phyloP scores from a whole-genome alignment of 169 alveolate species.

The Cryptosporidium tyzzeri region DNA sequence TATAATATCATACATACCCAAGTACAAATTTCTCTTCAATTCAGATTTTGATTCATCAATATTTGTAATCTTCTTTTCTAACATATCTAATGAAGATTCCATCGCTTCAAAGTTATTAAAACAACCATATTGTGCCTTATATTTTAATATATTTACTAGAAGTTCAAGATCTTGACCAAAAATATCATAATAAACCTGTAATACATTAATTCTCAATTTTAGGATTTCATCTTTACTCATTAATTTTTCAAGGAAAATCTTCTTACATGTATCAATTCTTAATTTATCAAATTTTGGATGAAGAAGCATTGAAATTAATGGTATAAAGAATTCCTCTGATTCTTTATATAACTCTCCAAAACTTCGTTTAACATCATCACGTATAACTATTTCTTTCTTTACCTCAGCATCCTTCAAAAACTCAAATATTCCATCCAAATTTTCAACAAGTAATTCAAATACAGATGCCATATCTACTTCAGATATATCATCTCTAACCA shows the following conservation, averaged over 20 bases:
- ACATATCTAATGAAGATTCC: constrained; percentile 17
- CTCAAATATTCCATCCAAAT: constrained; percentile 44
- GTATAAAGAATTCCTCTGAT: constrained; percentile 63
- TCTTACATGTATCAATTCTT: constrained; percentile 1
- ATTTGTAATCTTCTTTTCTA: constrained; percentile 27
- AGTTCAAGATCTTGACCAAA: constrained; percentile 43
- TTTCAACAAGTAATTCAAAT: neutral
- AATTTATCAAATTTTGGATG: constrained; percentile 41
- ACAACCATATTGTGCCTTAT: constrained; percentile 2
- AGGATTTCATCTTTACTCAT: constrained; percentile 14
- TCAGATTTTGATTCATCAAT: constrained; percentile 2
- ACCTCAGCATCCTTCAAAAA: constrained; percentile 27
- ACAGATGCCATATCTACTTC: constrained; percentile 18
- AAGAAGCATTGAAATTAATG: constrained; percentile 33
- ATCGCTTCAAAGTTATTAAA: neutral
- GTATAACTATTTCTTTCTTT: constrained; percentile 35
- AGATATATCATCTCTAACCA: constrained; percentile 25
- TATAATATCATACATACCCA: constrained; percentile 17
- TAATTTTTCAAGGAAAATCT: constrained; percentile 17
- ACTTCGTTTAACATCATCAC: constrained; percentile 48
- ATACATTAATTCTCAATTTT: constrained; percentile 29
- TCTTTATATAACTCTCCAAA: constrained; percentile 59
- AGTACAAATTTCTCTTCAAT: constrained; percentile 16
- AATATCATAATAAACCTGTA: constrained; percentile 40
- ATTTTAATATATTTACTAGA: constrained; percentile 12